Conservation (phyloP, 2,329 filamentous ascomycete genomes). For the Mycogone perniciosa region DNA sequence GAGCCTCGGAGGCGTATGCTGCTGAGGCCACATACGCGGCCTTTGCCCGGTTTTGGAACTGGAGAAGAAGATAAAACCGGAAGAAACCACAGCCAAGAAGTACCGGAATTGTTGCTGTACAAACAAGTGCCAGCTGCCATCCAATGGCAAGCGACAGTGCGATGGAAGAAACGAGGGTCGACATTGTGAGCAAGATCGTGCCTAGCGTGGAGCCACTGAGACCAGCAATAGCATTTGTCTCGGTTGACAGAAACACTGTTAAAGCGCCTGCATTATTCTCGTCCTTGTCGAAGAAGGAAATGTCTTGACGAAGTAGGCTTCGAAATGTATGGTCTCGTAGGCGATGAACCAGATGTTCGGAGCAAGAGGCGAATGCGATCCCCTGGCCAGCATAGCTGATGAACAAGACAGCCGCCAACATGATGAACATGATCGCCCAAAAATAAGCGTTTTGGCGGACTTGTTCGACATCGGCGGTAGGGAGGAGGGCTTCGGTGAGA, state of each 20-base stretch:
- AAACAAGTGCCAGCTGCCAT: slow-evolving; percentile 40
- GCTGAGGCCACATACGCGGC: slow-evolving; percentile 1
- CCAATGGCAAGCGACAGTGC: slow-evolving; percentile 30
- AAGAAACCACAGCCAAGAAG: slow-evolving; percentile 35
- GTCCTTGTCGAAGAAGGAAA: slow-evolving; percentile 32
- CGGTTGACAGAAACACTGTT: slow-evolving; percentile 23
- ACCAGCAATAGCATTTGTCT: slow-evolving; percentile 38
- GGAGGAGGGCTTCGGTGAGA: slow-evolving; percentile 47
- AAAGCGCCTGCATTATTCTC: slow-evolving; percentile 30
- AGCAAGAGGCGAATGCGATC: slow-evolving; percentile 67
- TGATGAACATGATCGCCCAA: slow-evolving; percentile 83
- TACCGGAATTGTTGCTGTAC: slow-evolving; percentile 33
- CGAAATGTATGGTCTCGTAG: slow-evolving; percentile 47
- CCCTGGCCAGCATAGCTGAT: slow-evolving; percentile 64
- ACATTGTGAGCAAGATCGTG: slow-evolving; percentile 7
- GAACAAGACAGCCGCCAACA: slow-evolving; percentile 70
- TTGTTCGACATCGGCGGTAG: slow-evolving; percentile 43
- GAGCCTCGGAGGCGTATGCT: slow-evolving; percentile 11
- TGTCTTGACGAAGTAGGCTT: slow-evolving; percentile 31
- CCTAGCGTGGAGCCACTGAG: slow-evolving; percentile 37
- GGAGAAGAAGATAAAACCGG: slow-evolving; percentile 25
- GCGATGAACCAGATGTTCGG: slow-evolving; percentile 74
- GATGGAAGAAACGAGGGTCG: slow-evolving; percentile 13
- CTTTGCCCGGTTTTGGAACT: slow-evolving; percentile 10
- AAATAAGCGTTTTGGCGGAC: slow-evolving; percentile 71